Evolutionary conservation across 106 monocot genomes (phyloP).

Genomic region (Acanthochlamys bracteata): DNA sequence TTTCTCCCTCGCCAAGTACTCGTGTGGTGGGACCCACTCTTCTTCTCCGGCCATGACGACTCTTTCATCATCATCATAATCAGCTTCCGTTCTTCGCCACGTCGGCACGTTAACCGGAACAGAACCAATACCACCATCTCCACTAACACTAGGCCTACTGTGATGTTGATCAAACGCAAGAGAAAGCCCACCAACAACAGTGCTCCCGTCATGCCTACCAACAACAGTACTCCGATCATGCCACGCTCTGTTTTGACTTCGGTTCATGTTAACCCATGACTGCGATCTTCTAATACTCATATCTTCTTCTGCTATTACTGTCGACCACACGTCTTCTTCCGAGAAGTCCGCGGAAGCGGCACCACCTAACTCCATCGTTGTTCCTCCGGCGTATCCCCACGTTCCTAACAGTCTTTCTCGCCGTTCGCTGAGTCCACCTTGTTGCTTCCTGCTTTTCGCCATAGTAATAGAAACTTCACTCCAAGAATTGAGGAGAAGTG

Average conservation of each 20-base stretch:
- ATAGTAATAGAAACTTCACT: conserved; percentile 10
- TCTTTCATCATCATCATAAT: neutral
- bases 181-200: conserved; percentile 29
- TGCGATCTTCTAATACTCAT: too few relatives aligned
- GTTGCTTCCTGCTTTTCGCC: conserved; percentile 33
- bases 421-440: neutral
- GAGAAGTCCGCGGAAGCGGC: conserved; percentile 13
- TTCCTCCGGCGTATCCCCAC: neutral
- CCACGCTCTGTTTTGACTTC: neutral
- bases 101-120: conserved; percentile 46
- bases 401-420: conserved; percentile 28
- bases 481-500: too few relatives aligned
- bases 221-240: conserved; percentile 7
- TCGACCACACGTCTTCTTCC: conserved; percentile 59
- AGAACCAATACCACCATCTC: conserved; percentile 12
- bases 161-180: conserved; percentile 20
- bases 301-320: neutral
- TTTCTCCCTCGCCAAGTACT: conserved; percentile 48
- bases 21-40: conserved; percentile 69
- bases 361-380: too few relatives aligned
- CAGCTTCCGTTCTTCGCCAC: conserved; percentile 15
- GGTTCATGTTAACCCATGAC: neutral
- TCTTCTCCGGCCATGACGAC: conserved; percentile 13
- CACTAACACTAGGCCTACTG: neutral
- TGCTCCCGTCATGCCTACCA: conserved; percentile 11